Evolutionary conservation across 495 filamentous ascomycete species (phyloP), one percentile per base, ranked within the genome.

Genomic region (Talaromyces thailandensis): DNA sequence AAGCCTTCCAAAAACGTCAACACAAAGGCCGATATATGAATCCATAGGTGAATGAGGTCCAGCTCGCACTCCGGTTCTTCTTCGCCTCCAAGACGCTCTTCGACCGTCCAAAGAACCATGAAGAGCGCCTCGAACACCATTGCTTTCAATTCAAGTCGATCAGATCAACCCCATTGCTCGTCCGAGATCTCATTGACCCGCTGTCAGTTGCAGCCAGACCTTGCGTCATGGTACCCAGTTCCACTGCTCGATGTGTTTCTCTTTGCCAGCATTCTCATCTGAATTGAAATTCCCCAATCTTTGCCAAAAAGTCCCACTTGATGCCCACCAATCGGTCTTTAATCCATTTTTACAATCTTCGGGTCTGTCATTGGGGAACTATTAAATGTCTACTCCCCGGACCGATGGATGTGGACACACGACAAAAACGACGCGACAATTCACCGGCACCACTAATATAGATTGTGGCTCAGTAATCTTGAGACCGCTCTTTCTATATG

Each of bases 321-420:
- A 72, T 57, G 63, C 74, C 0, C 70, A 74, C 48, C 68, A 76
- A 72, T 71, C 14, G 73, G 73, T 4, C 53, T 76, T 32, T 70
- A 75, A 28, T 76, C 72, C 18, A 65, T 76, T n/a, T 68, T 70
- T 2, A 67, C 74, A 50, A 71, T 75, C 53, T 71, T 76, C 45
- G 72, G 74, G 7, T 71, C 67, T 24, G 64, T 74, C 0, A 63
- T 75, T 11, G 73, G 73, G 12, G 73, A 76, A 50, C 74, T n/a
- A n/a, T n/a, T n/a, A n/a, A n/a, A n/a, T n/a, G n/a, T n/a, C n/a
- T n/a, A n/a, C n/a, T n/a, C n/a, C n/a, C n/a, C 68, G 0, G 74
- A 76, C 45, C 68, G 66, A 65, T 70, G 70, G 31, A 16, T 75
- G 25, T 55, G 56, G 8, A 43, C 59, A 43, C 59, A 9, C n/a